Conservation (phyloP, 495 filamentous ascomycete genomes). For the Aspergillus nidulans region DNA sequence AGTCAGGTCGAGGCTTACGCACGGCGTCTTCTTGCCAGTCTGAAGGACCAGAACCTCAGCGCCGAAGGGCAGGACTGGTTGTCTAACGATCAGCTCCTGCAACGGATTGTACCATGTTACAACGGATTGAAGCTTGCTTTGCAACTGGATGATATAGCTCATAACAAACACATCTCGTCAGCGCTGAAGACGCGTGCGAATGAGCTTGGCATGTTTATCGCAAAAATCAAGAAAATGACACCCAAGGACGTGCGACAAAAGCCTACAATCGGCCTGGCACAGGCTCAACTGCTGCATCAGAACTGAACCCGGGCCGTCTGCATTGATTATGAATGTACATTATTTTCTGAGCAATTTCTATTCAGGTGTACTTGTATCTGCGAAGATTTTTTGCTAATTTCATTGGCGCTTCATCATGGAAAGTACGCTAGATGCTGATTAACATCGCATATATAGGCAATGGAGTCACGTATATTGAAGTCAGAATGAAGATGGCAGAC, state of each 20-base stretch:
- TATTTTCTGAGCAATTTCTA: constrained; percentile 14
- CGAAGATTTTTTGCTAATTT: constrained; percentile 16
- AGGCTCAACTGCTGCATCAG: constrained; percentile 15
- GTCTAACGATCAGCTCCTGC: constrained; percentile 19
- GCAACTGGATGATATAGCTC: constrained; percentile 18
- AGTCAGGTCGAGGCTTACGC: constrained; percentile 35
- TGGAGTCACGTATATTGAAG: not conserved
- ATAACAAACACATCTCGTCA: constrained; percentile 9
- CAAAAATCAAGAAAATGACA: constrained; percentile 17
- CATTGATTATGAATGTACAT: constrained; percentile 18
- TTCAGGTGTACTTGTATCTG: constrained; percentile 19
- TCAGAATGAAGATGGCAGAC: constrained; percentile 2
- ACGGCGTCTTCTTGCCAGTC: constrained; percentile 30
- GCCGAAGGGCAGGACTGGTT: constrained; percentile 11
- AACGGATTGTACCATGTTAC: constrained; percentile 28
- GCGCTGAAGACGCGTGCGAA: constrained; percentile 19
- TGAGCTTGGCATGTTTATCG: constrained; percentile 18
- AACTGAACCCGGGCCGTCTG: not conserved
- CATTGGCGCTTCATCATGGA: not conserved
- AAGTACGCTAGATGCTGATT: constrained; percentile 5
- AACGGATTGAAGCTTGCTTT: constrained; percentile 29
- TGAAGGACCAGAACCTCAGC: constrained; percentile 22
- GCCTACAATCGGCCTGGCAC: constrained; percentile 17
- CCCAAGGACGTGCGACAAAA: constrained; percentile 16
- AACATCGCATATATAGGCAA: constrained; percentile 3